These are phyloP conservation scores for Pochonia chlamydosporia DNA, from an alignment of 2,329 filamentous ascomycete genomes.

Conservation along the genomic window DNA sequence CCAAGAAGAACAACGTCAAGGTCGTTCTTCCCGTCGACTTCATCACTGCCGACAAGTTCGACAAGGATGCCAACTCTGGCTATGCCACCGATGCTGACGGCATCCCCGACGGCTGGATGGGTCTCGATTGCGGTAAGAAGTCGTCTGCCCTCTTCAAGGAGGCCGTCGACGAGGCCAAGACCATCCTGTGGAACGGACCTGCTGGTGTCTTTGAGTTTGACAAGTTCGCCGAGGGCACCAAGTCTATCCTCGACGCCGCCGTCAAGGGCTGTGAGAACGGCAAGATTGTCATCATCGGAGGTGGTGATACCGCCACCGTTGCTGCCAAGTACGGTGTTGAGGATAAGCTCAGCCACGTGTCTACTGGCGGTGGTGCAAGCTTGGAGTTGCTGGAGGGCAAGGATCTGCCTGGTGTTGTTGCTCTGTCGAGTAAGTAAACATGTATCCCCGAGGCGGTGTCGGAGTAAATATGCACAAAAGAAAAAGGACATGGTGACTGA, in stretches of 20 bases:
- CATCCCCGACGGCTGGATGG: conserved; percentile 97
- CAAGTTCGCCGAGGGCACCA: conserved; percentile 86
- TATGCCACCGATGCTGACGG: conserved; percentile 80
- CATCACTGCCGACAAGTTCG: conserved; percentile 93
- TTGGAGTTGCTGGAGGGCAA: conserved; percentile 98
- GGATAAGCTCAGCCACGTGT: conserved; percentile 96
- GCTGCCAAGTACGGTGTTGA: conserved; percentile 96
- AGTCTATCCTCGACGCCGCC: conserved; percentile 83
- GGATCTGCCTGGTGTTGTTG: conserved; percentile 87
- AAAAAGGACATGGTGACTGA: conserved; percentile 9
- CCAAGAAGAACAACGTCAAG: conserved; percentile 93
- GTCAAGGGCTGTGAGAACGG: conserved; percentile 68
- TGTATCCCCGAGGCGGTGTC: not conserved
- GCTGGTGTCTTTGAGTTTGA: conserved; percentile 97
- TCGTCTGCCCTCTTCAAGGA: conserved; percentile 82
- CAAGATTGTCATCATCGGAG: conserved; percentile 97
- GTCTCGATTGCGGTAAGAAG: conserved; percentile 89
- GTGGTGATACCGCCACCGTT: conserved; percentile 95
- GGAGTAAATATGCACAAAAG: too few relatives aligned
- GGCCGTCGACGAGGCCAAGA: conserved; percentile 83
- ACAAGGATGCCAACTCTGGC: conserved; percentile 73
- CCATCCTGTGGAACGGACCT: conserved; percentile 98
- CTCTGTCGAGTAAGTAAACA: conserved; percentile 72
- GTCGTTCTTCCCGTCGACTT: conserved; percentile 93
- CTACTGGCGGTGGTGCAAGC: conserved; percentile 90